A percentile compares a stretch with the other conserved stretches of the same genome.
Evolutionary conservation across 2,329 filamentous ascomycete species (phyloP).

Genomic region (Penicillium olsonii): DNA sequence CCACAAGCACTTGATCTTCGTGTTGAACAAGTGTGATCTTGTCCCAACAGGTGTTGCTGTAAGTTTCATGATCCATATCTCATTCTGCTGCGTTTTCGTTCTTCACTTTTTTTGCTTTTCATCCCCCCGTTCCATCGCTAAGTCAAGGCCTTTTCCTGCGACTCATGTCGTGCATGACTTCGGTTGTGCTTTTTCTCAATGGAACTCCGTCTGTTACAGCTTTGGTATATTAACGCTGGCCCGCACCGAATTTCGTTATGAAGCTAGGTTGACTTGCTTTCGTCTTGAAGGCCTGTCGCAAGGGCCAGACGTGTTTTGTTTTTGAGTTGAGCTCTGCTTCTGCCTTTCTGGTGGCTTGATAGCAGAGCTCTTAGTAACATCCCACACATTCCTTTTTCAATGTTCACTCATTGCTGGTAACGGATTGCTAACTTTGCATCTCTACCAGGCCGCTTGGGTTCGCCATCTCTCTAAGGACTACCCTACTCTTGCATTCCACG

Average conservation of each 20-base stretch:
- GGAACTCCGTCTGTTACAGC: constrained; percentile 96
- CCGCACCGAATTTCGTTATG: constrained; percentile 67
- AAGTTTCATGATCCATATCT: constrained; percentile 56
- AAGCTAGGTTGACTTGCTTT: constrained; percentile 69
- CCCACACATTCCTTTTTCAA: constrained; percentile 70
- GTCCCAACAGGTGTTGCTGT: constrained; percentile 92
- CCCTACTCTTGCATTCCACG: constrained; percentile 92
- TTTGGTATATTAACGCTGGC: constrained; percentile 89
- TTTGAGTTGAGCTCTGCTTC: constrained; percentile 93
- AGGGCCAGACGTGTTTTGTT: constrained; percentile 80
- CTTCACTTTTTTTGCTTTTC: constrained; percentile 21
- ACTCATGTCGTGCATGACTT: constrained; percentile 43
- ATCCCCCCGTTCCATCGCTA: constrained; percentile 62
- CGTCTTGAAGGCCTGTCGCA: constrained; percentile 87
- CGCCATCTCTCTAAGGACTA: constrained; percentile 83
- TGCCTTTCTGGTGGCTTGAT: constrained; percentile 61
- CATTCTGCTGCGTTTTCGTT: constrained; percentile 6
- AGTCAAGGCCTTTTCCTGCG: constrained; percentile 80
- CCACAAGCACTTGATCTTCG: constrained; percentile 91
- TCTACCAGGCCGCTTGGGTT: constrained; percentile 83
- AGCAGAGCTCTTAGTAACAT: constrained; percentile 98
- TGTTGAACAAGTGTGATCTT: constrained; percentile 89
- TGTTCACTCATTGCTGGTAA: constrained; percentile 36
- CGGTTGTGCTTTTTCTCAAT: constrained; percentile 54
- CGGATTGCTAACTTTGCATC: constrained; percentile 31